Evolutionary conservation across 805 yeast species (phyloP), one percentile per base, ranked within the genome.

Genomic region (Barnettozyma vustinii): DNA sequence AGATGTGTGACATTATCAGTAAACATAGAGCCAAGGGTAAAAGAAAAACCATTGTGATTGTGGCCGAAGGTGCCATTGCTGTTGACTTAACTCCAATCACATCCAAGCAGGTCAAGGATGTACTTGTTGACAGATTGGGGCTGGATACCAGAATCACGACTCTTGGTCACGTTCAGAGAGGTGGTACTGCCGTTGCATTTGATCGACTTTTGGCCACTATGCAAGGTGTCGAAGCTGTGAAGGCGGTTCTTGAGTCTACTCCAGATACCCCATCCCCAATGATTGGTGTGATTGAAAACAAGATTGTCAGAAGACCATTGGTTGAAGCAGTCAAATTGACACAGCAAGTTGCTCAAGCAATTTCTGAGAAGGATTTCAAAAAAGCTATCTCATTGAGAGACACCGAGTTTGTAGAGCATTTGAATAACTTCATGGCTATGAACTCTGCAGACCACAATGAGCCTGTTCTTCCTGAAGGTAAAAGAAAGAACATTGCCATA

Each of bases 31-130:
- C 71, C 8, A 76, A 78, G 60, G 95, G 95, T 46, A 81, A 81
- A 70, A 74, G 95, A 67, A 83, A 84, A 63, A 83, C 92, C 23
- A 85, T 81, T 32, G 90, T 86, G 26, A 78, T 86, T 59, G 90
- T 86, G 39, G 90, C 94, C 19, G 95, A 86, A 66, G 95, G 95
- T 60, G 95, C 95, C 44, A 80, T 85, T 52, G 81, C 80, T 49
- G 75, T 77, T 51, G 84, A 83, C 52, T 71, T 85, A 58, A 77
- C 79, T 39, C 88, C 87, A 44, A 82, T 86, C 52, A 71, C 84
- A 5, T 72, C 87, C 25, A 74, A 79, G 42, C 80, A 82, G 49
- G 92, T 86, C 26, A 79, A 78, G 59, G 71, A 80, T 18, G 87
- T 81, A 9, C 70, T 86, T 51, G 87, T 81, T 18, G 77, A 74